Percentiles rank a stretch among this genome's conserved stretches.
phyloP scores from a whole-genome alignment of 139 green algal genomes.

The Haematococcus sp. region DNA sequence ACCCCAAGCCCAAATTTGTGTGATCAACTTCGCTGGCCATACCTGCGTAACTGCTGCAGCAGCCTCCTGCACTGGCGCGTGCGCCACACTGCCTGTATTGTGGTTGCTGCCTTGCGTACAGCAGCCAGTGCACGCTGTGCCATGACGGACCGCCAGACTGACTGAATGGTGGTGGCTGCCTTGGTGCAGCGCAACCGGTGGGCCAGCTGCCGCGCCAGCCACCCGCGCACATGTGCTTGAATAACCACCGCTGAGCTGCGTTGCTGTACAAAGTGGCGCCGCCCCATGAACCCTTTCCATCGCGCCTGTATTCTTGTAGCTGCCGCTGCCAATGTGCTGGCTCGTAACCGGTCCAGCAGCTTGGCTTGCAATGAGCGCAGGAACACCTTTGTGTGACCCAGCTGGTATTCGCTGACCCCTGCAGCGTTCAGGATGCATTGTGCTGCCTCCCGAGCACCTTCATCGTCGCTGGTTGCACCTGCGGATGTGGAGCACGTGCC shows the following conservation, averaged over 20 bases:
- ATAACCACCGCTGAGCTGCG: slow-evolving; percentile 7
- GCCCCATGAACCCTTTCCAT: slow-evolving; percentile 37
- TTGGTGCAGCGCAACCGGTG: neutral
- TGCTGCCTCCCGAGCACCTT: slow-evolving; percentile 10
- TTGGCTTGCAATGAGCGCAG: slow-evolving; percentile 72
- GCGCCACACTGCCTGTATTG: slow-evolving; percentile 7
- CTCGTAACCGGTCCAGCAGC: slow-evolving; percentile 80
- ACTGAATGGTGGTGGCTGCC: neutral
- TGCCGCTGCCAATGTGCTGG: slow-evolving; percentile 62
- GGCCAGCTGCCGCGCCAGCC: slow-evolving; percentile 38
- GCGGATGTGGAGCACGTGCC: neutral
- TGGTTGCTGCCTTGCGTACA: neutral
- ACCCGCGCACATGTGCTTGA: slow-evolving; percentile 20
- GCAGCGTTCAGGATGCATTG: slow-evolving; percentile 37
- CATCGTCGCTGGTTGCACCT: neutral
- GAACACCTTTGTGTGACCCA: slow-evolving; percentile 79
- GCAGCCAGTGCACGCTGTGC: neutral
- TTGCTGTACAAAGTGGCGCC: slow-evolving; percentile 1
- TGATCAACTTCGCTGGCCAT: too few species aligned
- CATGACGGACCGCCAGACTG: neutral
- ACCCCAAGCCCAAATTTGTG: neutral
- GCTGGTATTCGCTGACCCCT: slow-evolving; percentile 60
- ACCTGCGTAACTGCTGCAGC: neutral
- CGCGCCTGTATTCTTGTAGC: slow-evolving; percentile 71
- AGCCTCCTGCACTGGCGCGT: neutral